These are phyloP conservation scores for Wickerhamomyces pijperi DNA, from an alignment of 805 yeast species.

Conservation along the genomic window DNA sequence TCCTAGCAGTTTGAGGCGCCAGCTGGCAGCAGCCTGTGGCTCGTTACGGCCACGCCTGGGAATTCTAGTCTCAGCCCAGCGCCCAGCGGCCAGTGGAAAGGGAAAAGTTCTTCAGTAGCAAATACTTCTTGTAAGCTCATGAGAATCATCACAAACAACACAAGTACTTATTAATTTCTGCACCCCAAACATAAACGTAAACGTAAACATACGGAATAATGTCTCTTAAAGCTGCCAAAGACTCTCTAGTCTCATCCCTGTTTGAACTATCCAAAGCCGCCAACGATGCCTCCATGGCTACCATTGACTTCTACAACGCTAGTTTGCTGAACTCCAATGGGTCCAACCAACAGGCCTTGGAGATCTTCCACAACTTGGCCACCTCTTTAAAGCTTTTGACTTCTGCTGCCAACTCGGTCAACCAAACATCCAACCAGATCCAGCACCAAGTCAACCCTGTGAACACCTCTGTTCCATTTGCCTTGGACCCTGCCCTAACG, in stretches of 20 bases:
- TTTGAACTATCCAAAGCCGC: conserved; percentile 83
- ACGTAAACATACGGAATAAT: too few species aligned
- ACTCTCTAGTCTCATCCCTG: conserved; percentile 48
- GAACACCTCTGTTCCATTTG: neutral
- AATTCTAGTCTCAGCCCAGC: too few species aligned
- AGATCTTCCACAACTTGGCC: conserved; percentile 32
- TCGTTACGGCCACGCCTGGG: too few species aligned
- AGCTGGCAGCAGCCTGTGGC: too few species aligned
- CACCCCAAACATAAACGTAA: too few species aligned
- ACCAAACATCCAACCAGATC: conserved; percentile 15
- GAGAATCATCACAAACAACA: too few species aligned
- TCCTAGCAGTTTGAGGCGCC: too few species aligned
- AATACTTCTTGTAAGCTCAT: too few species aligned
- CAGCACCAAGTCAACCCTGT: conserved; percentile 4
- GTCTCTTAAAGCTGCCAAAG: neutral
- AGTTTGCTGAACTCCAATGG: conserved; percentile 23
- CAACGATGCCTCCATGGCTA: conserved; percentile 69
- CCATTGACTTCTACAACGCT: conserved; percentile 63
- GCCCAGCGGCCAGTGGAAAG: too few species aligned
- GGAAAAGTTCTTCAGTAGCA: too few species aligned
- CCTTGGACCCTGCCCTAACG: conserved; percentile 6
- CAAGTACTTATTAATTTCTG: too few species aligned
- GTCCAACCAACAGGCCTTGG: conserved; percentile 32
- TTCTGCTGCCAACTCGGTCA: conserved; percentile 23
- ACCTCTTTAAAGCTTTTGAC: conserved; percentile 29